Conservation (phyloP, 1,284 basidiomycete species). For the Apiotrichum porosum region DNA sequence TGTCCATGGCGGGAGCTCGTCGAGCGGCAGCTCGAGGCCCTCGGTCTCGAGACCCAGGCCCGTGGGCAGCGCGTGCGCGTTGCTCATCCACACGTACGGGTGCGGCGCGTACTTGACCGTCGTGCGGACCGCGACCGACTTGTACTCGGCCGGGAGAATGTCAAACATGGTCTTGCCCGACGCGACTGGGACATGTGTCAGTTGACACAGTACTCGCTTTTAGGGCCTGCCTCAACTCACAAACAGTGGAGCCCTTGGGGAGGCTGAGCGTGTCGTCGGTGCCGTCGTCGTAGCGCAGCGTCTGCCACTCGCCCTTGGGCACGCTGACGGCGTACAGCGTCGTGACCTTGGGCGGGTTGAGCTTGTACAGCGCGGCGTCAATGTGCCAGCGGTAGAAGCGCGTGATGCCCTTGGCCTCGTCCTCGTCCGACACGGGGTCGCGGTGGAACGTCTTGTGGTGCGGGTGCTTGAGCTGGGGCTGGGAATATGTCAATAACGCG, state of each 20-base stretch:
- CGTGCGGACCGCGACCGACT: conserved; percentile 75
- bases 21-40: conserved; percentile 60
- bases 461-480: conserved; percentile 62
- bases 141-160: conserved; percentile 64
- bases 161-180: conserved; percentile 80
- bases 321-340: conserved; percentile 77
- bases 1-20: conserved; percentile 68
- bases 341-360: conserved; percentile 81
- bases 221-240: conserved; percentile 51
- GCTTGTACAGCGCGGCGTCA: conserved; percentile 83
- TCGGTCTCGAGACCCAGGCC: conserved; percentile 75
- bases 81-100: conserved; percentile 80
- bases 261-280: conserved; percentile 76
- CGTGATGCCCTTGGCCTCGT: conserved; percentile 68
- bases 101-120: conserved; percentile 68
- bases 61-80: conserved; percentile 64
- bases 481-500: neutral
- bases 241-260: conserved; percentile 81
- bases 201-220: neutral
- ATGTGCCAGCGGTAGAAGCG: conserved; percentile 93
- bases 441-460: conserved; percentile 87
- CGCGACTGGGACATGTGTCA: conserved; percentile 50
- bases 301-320: conserved; percentile 64
- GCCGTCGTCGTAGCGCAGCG: conserved; percentile 79
- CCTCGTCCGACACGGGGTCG: conserved; percentile 67